These are phyloP conservation scores for Leucocoprinus sp. DNA, from an alignment of 768 basidiomycete species.

Conservation along the genomic window DNA sequence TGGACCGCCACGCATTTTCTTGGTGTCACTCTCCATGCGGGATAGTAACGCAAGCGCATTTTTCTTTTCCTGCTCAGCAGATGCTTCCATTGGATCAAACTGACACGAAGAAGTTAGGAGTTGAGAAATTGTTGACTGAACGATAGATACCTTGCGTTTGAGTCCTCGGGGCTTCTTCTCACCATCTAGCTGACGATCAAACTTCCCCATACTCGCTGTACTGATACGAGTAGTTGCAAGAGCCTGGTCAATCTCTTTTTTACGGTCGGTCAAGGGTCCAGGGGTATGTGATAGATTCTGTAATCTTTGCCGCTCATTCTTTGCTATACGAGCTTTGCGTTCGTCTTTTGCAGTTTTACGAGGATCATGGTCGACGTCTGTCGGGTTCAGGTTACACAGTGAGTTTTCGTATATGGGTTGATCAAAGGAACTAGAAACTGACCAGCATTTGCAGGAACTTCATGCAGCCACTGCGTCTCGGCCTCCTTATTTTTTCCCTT, in stretches of 20 bases:
- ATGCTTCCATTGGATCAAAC: slow-evolving; percentile 80
- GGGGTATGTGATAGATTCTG: slow-evolving; percentile 63
- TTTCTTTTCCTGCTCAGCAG: slow-evolving; percentile 60
- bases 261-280: slow-evolving; percentile 38
- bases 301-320: slow-evolving; percentile 73
- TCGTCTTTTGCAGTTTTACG: slow-evolving; percentile 64
- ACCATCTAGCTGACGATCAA: slow-evolving; percentile 84
- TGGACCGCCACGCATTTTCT: slow-evolving; percentile 46
- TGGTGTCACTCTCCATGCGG: slow-evolving; percentile 65
- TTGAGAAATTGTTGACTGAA: not conserved
- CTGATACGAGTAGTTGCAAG: slow-evolving; percentile 70
- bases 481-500: slow-evolving; percentile 81
- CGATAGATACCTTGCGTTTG: slow-evolving; percentile 78
- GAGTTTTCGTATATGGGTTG: not conserved
- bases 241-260: slow-evolving; percentile 67
- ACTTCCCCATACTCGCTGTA: slow-evolving; percentile 94
- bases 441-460: slow-evolving; percentile 86
- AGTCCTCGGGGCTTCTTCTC: slow-evolving; percentile 84
- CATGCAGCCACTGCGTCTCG: slow-evolving; percentile 87
- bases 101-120: slow-evolving; percentile 22
- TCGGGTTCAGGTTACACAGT: not conserved
- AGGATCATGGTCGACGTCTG: slow-evolving; percentile 79
- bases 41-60: slow-evolving; percentile 68
- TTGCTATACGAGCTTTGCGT: slow-evolving; percentile 73
- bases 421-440: slow-evolving; percentile 18